phyloP scores from a whole-genome alignment of 2,329 filamentous ascomycete species.

The Sporothrix protearum region DNA sequence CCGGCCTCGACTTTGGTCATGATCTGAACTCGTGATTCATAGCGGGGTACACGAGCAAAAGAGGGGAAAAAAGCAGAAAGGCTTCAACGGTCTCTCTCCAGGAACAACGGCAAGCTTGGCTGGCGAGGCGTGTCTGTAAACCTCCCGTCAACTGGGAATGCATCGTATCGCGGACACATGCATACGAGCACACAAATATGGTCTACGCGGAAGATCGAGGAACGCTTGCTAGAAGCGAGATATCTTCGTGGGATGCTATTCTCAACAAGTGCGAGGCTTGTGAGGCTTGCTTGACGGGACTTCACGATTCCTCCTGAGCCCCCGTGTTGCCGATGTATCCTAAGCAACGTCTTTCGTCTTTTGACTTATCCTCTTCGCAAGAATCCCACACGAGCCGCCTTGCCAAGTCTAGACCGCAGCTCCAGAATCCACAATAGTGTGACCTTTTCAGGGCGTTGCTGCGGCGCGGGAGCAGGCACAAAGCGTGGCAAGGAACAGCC shows the following conservation, averaged over 20 bases:
- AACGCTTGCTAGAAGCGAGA: neutral
- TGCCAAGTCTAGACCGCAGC: neutral
- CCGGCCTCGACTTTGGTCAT: neutral
- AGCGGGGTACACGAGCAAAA: neutral
- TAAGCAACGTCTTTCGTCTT: neutral
- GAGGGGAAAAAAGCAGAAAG: neutral
- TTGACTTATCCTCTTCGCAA: neutral
- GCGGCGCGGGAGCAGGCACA: conserved; percentile 7
- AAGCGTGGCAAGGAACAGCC: neutral
- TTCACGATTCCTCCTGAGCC: neutral
- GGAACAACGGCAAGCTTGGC: neutral
- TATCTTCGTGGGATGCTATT: conserved; percentile 10
- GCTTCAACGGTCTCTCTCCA: neutral
- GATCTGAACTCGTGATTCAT: neutral
- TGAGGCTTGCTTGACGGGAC: neutral
- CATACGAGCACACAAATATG: neutral
- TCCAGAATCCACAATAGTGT: neutral
- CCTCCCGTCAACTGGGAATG: neutral
- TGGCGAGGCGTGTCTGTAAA: neutral
- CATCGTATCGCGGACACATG: neutral
- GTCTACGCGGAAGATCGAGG: conserved; percentile 13
- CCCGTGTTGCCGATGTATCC: neutral
- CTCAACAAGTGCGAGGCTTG: neutral
- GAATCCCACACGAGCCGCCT: neutral
- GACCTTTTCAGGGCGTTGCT: neutral